A percentile compares a stretch with the other conserved stretches of the same genome.
These are phyloP conservation scores for Sordaria brevicollis DNA, from an alignment of 495 filamentous ascomycete genomes.

Conservation along the genomic window DNA sequence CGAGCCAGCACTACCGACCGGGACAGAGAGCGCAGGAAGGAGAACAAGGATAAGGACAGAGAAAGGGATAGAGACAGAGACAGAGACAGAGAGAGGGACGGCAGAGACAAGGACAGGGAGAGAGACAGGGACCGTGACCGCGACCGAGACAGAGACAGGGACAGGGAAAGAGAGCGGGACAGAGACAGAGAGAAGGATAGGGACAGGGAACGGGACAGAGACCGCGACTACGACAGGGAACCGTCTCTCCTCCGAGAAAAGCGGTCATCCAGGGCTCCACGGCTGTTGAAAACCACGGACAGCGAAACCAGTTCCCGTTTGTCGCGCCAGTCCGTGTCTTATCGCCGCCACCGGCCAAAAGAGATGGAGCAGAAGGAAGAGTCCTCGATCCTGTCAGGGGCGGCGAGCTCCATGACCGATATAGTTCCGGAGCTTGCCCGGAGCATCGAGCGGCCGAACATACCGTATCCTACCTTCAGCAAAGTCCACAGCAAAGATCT, in stretches of 20 bases:
- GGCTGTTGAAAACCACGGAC: constrained; percentile 22
- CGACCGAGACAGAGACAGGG: constrained; percentile 13
- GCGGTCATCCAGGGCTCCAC: constrained; percentile 28
- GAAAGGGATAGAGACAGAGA: constrained; percentile 2
- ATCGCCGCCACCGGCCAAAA: constrained; percentile 29
- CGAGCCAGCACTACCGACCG: constrained; percentile 7
- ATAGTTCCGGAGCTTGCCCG: constrained; percentile 41
- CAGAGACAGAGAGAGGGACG: neutral
- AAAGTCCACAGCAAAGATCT: constrained; percentile 84
- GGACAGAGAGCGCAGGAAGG: constrained; percentile 7
- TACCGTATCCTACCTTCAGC: constrained; percentile 78
- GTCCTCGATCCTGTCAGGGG: constrained; percentile 10
- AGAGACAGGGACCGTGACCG: constrained; percentile 14
- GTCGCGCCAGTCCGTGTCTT: constrained; percentile 19
- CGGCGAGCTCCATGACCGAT: constrained; percentile 31
- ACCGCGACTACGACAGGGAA: constrained; percentile 6
- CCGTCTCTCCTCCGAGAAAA: constrained; percentile 6
- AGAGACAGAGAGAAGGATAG: neutral
- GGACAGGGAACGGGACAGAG: constrained; percentile 7
- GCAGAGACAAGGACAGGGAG: constrained; percentile 7
- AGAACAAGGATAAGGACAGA: constrained; percentile 8
- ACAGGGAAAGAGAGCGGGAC: neutral
- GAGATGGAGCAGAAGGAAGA: constrained; percentile 32
- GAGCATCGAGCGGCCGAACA: constrained; percentile 41
- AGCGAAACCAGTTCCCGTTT: constrained; percentile 17